Evolutionary conservation across 1,284 basidiomycete genomes (phyloP).

Genomic region (Trichosporon faecale): DNA sequence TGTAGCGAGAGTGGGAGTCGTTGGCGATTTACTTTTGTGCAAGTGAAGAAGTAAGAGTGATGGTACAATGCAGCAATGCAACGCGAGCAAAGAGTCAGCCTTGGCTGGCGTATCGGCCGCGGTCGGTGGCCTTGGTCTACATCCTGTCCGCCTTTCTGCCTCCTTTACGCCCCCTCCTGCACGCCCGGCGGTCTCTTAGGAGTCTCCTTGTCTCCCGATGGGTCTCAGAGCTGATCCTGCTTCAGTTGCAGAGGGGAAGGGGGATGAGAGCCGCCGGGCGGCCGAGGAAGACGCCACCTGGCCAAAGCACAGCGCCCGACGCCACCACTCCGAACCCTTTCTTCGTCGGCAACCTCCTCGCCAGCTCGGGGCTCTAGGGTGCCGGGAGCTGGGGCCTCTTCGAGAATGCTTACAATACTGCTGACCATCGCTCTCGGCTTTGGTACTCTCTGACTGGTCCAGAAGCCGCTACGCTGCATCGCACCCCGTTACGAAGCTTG

Average conservation of each 20-base stretch:
- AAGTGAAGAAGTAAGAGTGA: neutral
- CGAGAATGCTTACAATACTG: neutral
- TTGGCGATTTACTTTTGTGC: neutral
- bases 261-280: neutral
- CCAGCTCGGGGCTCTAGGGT: neutral
- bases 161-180: neutral
- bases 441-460: neutral
- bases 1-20: neutral
- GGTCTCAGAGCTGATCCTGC: neutral
- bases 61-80: slow-evolving; percentile 1
- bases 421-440: neutral
- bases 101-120: neutral
- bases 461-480: neutral
- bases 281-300: neutral
- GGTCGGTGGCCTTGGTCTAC: neutral
- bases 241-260: neutral
- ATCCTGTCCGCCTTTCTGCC: neutral
- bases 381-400: neutral
- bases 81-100: neutral
- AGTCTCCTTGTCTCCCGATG: neutral
- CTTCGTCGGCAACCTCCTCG: neutral
- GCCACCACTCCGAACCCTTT: neutral
- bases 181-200: neutral
- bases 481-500: neutral
- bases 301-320: neutral